These are phyloP conservation scores for Russula ochroleuca DNA, from an alignment of 768 basidiomycete species.

Conservation along the genomic window DNA sequence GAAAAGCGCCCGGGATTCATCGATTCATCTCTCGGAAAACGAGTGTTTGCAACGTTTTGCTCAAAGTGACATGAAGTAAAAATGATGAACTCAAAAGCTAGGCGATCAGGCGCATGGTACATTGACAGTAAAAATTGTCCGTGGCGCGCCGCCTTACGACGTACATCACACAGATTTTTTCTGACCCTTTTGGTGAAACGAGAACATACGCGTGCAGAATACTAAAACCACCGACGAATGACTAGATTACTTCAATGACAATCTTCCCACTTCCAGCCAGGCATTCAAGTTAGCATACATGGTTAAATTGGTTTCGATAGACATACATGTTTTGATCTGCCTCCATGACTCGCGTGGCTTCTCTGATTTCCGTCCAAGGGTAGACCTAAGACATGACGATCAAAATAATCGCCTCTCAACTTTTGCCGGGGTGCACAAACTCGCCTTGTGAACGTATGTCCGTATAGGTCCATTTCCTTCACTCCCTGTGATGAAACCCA, in stretches of 20 bases:
- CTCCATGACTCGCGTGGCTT: slow-evolving; percentile 83
- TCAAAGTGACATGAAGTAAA: not conserved
- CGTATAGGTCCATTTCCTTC: slow-evolving; percentile 50
- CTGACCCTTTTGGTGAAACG: not conserved
- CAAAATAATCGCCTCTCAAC: not conserved
- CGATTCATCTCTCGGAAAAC: not conserved
- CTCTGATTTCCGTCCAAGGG: slow-evolving; percentile 72
- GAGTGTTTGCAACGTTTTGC: not conserved
- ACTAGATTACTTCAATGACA: slow-evolving; percentile 29
- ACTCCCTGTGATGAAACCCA: slow-evolving; percentile 55
- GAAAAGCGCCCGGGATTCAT: not conserved
- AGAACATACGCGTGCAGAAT: not conserved
- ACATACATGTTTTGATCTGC: slow-evolving; percentile 55
- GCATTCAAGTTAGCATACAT: slow-evolving; percentile 1
- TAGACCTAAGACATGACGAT: slow-evolving; percentile 52
- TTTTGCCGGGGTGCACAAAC: slow-evolving; percentile 19
- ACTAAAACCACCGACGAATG: not conserved
- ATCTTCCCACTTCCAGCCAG: slow-evolving; percentile 30
- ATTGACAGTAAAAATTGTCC: not conserved
- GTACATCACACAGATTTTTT: not conserved
- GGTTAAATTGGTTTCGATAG: not conserved
- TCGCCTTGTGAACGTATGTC: slow-evolving; percentile 75
- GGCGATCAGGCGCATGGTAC: not conserved
- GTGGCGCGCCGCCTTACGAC: not conserved
- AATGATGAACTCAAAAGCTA: not conserved